Base-by-base conservation (phyloP, 345 rosid species). In the Corchorus capsularis region DNA sequence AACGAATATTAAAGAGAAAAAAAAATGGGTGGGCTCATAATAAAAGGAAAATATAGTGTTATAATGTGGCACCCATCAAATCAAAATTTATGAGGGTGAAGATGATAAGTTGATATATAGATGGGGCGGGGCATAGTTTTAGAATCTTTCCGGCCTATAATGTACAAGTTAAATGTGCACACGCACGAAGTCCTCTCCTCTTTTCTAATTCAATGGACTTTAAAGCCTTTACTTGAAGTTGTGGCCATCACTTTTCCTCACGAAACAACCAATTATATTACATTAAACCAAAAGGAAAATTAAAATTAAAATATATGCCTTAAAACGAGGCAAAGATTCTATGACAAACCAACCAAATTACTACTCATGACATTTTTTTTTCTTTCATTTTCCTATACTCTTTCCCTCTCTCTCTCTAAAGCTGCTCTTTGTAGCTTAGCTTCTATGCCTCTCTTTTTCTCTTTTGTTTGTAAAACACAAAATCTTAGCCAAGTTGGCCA, bases 401-500 rank as follows among this genome's bases (percentile, higher is more conserved):
- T 39, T 6, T 39, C 41, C 5, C 6, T 39, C 6, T 39, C 27
- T 5, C 12, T 43, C 20, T 55, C 50, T 45, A 66, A 55, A 46
- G 76, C 46, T 56, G 15, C 55, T 65, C 66, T 37, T 67, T 45
- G 56, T 75, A 56, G 49, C 74, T 69, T 69, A 27, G 27, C 27
- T 27, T 27, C 55, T 69, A 27, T 50, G n/a, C 6, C 39, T 55
- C 19, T 27, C 16, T 55, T 41, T 35, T 35, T 11, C 6, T 14
- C 3, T 10, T 4, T 15, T 62, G 22, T 27, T 13, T 14, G 8
- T 52, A 6, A 2, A 7, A 7, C 49, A 17, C 52, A 8, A 22
- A 27, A 27, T 52, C 19, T 20, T 39, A 2, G 63, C 2, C 83
- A 77, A 80, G 80, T 80, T 80, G 83, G 64, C 83, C 46, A 72